A percentile compares a stretch with the other conserved stretches of the same genome.
These are phyloP conservation scores for Trypanosoma mega DNA, from an alignment of 208 protist species.

Conservation along the genomic window DNA sequence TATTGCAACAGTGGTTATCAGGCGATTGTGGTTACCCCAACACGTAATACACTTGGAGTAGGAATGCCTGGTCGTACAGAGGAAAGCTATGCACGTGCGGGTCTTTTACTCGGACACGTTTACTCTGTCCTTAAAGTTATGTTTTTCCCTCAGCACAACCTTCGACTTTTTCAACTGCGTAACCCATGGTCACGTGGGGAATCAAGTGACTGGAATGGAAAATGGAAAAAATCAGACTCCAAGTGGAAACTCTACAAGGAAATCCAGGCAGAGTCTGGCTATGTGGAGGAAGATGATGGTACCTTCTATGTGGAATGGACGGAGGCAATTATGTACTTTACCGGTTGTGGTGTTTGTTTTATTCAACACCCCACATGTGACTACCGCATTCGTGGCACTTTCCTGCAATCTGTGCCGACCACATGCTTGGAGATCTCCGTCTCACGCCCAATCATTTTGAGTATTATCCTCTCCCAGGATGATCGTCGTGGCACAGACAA, in stretches of 20 bases:
- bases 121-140: conserved; percentile 67
- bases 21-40: conserved; percentile 61
- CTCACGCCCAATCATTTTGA: conserved; percentile 37
- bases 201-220: conserved; percentile 39
- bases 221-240: conserved; percentile 58
- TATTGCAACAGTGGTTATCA: conserved; percentile 56
- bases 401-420: conserved; percentile 66
- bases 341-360: conserved; percentile 77
- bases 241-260: conserved; percentile 66
- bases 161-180: conserved; percentile 62
- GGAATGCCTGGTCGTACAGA: conserved; percentile 32
- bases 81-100: conserved; percentile 47
- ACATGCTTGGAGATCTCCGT: conserved; percentile 72
- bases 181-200: conserved; percentile 55
- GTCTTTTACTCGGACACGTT: conserved; percentile 54
- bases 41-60: conserved; percentile 42
- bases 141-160: conserved; percentile 47
- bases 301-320: conserved; percentile 81
- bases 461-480: conserved; percentile 69
- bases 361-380: conserved; percentile 64
- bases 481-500: conserved; percentile 73
- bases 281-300: conserved; percentile 42
- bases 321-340: conserved; percentile 72
- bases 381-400: conserved; percentile 77
- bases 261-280: conserved; percentile 45